A percentile compares a stretch with the other conserved stretches of the same genome.
Evolutionary conservation across 352 stramenopile genomes (phyloP).

Genomic region (Pythium aphanidermatum): DNA sequence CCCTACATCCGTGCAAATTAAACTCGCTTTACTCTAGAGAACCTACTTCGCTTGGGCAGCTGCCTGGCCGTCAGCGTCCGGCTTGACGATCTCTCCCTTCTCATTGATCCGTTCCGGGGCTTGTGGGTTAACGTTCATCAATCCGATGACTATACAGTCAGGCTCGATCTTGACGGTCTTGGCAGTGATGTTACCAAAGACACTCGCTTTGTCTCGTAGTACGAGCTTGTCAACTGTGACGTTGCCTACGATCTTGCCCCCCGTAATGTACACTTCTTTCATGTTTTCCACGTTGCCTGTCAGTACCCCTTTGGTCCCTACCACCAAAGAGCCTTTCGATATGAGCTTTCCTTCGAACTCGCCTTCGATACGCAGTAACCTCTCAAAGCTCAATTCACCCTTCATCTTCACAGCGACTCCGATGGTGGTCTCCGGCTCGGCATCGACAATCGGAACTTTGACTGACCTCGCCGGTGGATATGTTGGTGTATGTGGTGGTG

Average conservation of each 20-base stretch:
- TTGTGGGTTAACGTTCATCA: constrained; percentile 84
- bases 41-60: constrained; percentile 7
- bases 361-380: constrained; percentile 84
- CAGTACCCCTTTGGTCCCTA: constrained; percentile 76
- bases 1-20: constrained; percentile 12
- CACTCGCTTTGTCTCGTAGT: constrained; percentile 76
- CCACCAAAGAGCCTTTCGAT: constrained; percentile 85
- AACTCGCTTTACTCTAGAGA: no score
- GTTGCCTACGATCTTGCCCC: constrained; percentile 84
- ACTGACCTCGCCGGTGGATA: constrained; percentile 35
- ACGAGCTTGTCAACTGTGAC: constrained; percentile 81
- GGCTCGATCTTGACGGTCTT: constrained; percentile 88
- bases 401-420: constrained; percentile 83
- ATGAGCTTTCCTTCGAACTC: constrained; percentile 87
- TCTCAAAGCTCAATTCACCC: constrained; percentile 87
- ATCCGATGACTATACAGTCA: constrained; percentile 78
- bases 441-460: constrained; percentile 69
- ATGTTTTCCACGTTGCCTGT: constrained; percentile 82
- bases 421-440: constrained; percentile 78
- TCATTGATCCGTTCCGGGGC: constrained; percentile 80
- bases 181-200: constrained; percentile 88
- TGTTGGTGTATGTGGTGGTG: constrained; percentile 54
- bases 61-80: constrained; percentile 17
- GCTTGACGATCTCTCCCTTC: constrained; percentile 72
- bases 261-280: constrained; percentile 83